These are phyloP conservation scores for Aspergillus nomiae DNA, from an alignment of 2,329 filamentous ascomycete genomes.

Conservation along the genomic window DNA sequence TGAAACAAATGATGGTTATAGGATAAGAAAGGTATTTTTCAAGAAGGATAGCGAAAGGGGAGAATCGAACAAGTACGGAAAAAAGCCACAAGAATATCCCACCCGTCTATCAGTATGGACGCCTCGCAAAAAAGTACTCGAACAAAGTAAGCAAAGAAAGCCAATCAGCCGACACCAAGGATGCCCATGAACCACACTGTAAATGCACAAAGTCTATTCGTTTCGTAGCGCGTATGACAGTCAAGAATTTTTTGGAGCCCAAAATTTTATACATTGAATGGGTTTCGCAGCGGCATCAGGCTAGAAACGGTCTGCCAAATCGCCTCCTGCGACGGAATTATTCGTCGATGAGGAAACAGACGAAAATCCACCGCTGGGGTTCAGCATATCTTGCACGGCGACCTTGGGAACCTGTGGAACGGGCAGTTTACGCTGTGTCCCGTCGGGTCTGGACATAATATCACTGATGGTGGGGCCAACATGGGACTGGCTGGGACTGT, in stretches of 20 bases:
- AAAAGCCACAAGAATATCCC: constrained; percentile 23
- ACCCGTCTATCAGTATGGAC: constrained; percentile 28
- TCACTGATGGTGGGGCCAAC: constrained; percentile 82
- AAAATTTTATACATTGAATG: constrained; percentile 16
- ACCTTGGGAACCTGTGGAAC: constrained; percentile 88
- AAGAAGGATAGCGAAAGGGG: background rate
- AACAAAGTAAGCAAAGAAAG: constrained; percentile 14
- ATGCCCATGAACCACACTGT: constrained; percentile 38
- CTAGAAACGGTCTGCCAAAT: constrained; percentile 61
- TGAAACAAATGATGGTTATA: background rate
- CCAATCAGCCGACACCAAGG: constrained; percentile 35
- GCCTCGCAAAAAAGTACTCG: constrained; percentile 25
- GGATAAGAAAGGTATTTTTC: background rate
- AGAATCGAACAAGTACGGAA: constrained; percentile 15
- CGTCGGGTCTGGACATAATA: constrained; percentile 87
- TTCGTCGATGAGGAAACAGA: constrained; percentile 77
- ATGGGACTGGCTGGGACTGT: constrained; percentile 57
- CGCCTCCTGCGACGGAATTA: constrained; percentile 74
- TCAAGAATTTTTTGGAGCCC: constrained; percentile 10
- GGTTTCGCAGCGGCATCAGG: constrained; percentile 9
- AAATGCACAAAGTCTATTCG: constrained; percentile 46
- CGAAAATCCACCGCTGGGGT: constrained; percentile 64
- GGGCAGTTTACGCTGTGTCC: constrained; percentile 84
- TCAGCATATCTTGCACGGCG: constrained; percentile 80
- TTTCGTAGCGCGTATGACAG: constrained; percentile 40